Evolutionary conservation across 768 basidiomycete genomes (phyloP).

Genomic region (Podaxis sp.): DNA sequence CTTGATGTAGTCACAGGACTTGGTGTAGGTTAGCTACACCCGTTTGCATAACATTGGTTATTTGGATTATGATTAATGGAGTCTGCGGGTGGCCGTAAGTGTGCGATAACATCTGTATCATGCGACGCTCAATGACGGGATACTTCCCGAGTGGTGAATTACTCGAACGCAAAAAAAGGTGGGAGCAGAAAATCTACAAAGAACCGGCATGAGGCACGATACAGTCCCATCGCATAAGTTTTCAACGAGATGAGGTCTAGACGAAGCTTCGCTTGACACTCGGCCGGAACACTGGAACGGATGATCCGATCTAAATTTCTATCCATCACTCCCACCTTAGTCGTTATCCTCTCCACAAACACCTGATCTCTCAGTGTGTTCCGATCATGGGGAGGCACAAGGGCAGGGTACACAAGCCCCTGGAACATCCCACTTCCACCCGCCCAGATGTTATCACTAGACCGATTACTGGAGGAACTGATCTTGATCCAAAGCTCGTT

Average conservation of each 20-base stretch:
- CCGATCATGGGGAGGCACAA: background rate
- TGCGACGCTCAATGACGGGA: background rate
- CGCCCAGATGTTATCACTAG: background rate
- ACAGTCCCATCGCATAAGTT: background rate
- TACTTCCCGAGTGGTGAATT: background rate
- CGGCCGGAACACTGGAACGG: background rate
- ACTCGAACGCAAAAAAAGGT: background rate
- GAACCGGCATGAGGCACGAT: background rate
- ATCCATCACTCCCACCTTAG: constrained; percentile 1
- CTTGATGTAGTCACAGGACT: background rate
- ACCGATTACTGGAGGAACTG: constrained; percentile 45
- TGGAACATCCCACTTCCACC: background rate
- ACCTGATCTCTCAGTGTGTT: background rate
- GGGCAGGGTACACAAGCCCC: background rate
- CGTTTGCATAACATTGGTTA: background rate
- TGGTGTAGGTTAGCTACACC: background rate
- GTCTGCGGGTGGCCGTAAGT: background rate
- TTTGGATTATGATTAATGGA: background rate
- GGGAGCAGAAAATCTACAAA: background rate
- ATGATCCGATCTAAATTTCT: constrained; percentile 9
- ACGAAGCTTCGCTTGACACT: too few species aligned
- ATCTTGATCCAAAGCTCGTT: constrained; percentile 61
- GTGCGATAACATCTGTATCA: background rate
- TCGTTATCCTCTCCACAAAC: background rate
- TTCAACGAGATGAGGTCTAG: too few species aligned